Base-by-base conservation (phyloP, 371 early-diverging fungal species). In the Lichtheimia ramosa region DNA sequence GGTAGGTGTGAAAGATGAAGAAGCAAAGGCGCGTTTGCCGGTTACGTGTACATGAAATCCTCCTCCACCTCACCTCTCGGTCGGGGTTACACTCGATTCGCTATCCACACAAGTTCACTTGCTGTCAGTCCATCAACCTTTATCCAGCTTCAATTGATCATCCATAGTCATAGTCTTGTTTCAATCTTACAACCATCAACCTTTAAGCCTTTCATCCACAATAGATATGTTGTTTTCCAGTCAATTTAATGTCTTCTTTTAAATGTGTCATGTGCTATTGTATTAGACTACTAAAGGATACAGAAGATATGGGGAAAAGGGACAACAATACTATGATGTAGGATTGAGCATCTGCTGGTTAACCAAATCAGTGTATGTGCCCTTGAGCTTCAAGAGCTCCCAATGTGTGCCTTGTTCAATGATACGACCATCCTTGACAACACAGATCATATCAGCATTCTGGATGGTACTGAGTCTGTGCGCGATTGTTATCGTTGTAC, bases 391-490 rank as follows among this genome's bases (percentile, higher is more conserved):
- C 42, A 86, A 57, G 5, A 89, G 66, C 8, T 82, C 75, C 39
- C 77, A 78, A 64, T 92, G 92, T 0, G 80, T 82, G 41, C 92
- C 92, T 16, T 63, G 66, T 65, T 92, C 92, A 12, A 87, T 58
- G 13, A 92, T 74, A 6, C 68, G 59, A 23, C 92, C 92, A 56
- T 85, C 61, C 51, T 83, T 72, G 73, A 90, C 83, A 10, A 91
- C 91, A 51, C 86, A 81, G 65, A 96, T 96, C 39, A 83, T 60
- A 65, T 96, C 90, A 0, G 94, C 86, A 63, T 92, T 83, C 62
- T 83, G 83, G 57, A 87, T 82, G 14, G 89, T 88, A 8, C 72
- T 69, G 52, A 91, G 71, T 27, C 89, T 70, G 66, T 89, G 90
- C 4, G 89, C 84, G 53, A 89, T 83, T 0, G 86, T 71, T 21